Percentiles rank a stretch among this genome's conserved stretches.
Conservation (phyloP, 495 filamentous ascomycete genomes). For the Pyrenula aspistea region DNA sequence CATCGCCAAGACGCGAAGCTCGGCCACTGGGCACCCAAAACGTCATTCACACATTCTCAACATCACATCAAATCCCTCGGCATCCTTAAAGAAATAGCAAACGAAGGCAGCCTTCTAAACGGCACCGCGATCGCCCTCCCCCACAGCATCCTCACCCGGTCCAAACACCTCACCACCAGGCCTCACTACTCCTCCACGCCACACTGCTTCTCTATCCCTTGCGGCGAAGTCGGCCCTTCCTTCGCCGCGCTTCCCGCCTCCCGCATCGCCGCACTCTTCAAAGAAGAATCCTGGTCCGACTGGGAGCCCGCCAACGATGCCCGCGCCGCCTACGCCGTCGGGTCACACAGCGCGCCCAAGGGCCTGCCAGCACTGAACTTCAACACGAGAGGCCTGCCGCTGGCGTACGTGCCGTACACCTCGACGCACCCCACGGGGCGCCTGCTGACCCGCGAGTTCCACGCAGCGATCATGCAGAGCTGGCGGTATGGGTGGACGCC, state of each 20-base stretch:
- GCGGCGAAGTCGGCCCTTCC: neutral
- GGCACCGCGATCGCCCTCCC: neutral
- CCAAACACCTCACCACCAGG: neutral
- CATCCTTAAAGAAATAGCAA: neutral
- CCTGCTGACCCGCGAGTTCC: neutral
- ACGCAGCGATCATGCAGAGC: neutral
- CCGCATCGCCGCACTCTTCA: neutral
- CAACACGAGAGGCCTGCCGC: neutral
- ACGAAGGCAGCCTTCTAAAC: neutral
- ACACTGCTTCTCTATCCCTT: neutral
- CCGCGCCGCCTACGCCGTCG: too few species aligned
- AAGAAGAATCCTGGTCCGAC: neutral
- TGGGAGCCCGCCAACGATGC: neutral
- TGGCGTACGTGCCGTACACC: neutral
- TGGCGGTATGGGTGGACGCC: neutral
- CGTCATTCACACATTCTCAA: neutral
- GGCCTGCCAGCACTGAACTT: too few species aligned
- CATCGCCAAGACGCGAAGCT: neutral
- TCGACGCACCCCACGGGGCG: neutral
- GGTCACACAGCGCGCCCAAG: too few species aligned
- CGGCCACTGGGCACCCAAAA: neutral
- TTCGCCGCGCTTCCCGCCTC: neutral
- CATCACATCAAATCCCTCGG: neutral
- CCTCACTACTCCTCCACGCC: neutral
- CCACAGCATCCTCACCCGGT: neutral